Evolutionary conservation across 148 eudicot genomes (phyloP).

Genomic region (Vaccinium macrocarpon): DNA sequence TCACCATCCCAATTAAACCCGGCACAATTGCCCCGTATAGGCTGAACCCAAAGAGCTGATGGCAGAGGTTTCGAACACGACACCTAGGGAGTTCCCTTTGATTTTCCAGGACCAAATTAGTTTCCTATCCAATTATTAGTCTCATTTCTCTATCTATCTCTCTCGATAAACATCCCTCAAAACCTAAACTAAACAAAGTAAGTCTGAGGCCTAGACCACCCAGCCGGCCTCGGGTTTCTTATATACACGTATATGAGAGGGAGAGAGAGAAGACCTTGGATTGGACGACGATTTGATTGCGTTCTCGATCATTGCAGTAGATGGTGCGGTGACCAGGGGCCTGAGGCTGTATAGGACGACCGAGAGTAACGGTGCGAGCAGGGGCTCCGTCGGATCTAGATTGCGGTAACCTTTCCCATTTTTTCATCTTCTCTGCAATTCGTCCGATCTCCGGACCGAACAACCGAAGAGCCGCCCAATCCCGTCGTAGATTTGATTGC

Average conservation of each 20-base stretch:
- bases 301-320: constrained; percentile 13
- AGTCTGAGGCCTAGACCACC: no score
- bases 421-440: constrained; percentile 22
- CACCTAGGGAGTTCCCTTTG: no score
- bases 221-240: not conserved
- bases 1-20: not conserved
- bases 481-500: not conserved
- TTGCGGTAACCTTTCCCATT: constrained; percentile 7
- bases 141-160: no score
- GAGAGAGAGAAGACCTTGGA: not conserved
- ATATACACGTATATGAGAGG: not conserved
- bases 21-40: not conserved
- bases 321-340: constrained; percentile 22
- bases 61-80: no score
- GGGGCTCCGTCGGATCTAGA: constrained; percentile 25
- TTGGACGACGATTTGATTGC: not conserved
- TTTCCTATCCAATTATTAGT: no score
- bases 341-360: constrained; percentile 21
- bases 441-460: constrained; percentile 8
- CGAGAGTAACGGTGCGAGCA: constrained; percentile 19
- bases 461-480: not conserved
- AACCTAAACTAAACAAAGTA: no score
- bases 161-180: no score
- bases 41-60: no score
- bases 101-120: no score